Evolutionary conservation across 2,329 filamentous ascomycete species (phyloP), one percentile per base, ranked within the genome.

Genomic region (Sarocladium oryzae): DNA sequence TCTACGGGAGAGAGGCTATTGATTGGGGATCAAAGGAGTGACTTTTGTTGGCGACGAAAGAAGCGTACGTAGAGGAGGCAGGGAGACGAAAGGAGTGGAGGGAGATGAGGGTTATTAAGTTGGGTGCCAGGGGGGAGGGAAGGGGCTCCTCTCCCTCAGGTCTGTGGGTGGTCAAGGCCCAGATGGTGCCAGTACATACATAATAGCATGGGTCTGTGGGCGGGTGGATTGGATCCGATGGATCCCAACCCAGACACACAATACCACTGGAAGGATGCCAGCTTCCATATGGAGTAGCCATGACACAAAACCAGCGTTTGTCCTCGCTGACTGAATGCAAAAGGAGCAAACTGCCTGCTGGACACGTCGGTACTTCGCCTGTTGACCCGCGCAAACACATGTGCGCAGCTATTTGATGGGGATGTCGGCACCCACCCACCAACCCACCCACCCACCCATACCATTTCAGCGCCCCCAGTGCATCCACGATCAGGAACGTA

Each of bases 61-160:
- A 57, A 51, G 52, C 46, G 51, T 40, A 45, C 43, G 35, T 55
- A 38, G 50, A 50, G 53, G 35, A 53, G 52, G 37, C 16, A 37
- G 20, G 49, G 51, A 48, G 43, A 54, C 40, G 50, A 54, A 50
- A 54, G 50, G 41, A 51, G 48, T 49, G 38, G 52, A 49, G 56
- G 57, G 56, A 59, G 52, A 58, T 54, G 52, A 53, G 54, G 23
- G 38, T 56, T 58, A 60, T 57, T 55, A 56, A 57, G 41, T 45
- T 51, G 49, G 49, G 53, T 38, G 50, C 35, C 43, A 46, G 50
- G 43, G 49, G 43, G 24, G 28, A 7, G 40, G 20, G 21, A n/a
- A n/a, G n/a, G 9, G 24, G 40, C 40, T 26, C 28, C 28, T 32
- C 26, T 48, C 43, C 43, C 43, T 48, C 43, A 48, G 43, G 43